Evolutionary conservation across 352 stramenopile species (phyloP), one percentile per base, ranked within the genome.

Genomic region (Thalassiosira mediterranea): DNA sequence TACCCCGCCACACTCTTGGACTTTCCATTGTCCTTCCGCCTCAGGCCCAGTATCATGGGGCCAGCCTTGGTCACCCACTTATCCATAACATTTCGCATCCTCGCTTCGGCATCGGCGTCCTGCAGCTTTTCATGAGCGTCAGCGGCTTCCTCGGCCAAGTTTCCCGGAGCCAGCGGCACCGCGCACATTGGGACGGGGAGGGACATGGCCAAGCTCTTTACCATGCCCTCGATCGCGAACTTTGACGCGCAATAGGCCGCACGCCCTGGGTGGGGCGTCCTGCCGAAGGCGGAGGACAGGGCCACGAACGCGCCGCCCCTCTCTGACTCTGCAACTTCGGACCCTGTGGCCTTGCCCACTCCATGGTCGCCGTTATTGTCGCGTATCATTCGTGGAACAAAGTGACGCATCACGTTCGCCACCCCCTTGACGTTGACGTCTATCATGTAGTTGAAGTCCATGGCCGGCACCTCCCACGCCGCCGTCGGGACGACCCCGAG

Each of bases 161-260:
- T 32, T 26, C 66, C 66, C 47, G 29, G 56, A 46, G 44, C 31
- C 0, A 77, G 19, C 0, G 68, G 51, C 15, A 70, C 58, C 10
- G 68, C 68, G 49, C 68, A 65, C 29, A 71, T 28, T 10, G 48
- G 28, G 19, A 34, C 48, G 8, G 58, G 68, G n/a, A 77, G 53
- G 0, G 58, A 71, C 49, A 77, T 66, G 28, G 68, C 58, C 37
- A 77, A 42, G 49, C 68, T 65, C 37, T 63, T 69, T 13, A 76
- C 49, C 19, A 76, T 38, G 0, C 67, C 67, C 57, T 64, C 57
- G 17, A 76, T 34, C 11, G 67, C 67, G 15, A 37, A 70, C 34
- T 66, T 63, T 34, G 67, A 68, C 17, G 67, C 67, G 37, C 57
- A 64, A 32, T 70, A 66, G 5, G 67, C 67, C 13, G 49, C 58